Percentiles rank a stretch among this genome's conserved stretches.
phyloP scores from a whole-genome alignment of 805 yeast species.

The Candida chilensis region DNA sequence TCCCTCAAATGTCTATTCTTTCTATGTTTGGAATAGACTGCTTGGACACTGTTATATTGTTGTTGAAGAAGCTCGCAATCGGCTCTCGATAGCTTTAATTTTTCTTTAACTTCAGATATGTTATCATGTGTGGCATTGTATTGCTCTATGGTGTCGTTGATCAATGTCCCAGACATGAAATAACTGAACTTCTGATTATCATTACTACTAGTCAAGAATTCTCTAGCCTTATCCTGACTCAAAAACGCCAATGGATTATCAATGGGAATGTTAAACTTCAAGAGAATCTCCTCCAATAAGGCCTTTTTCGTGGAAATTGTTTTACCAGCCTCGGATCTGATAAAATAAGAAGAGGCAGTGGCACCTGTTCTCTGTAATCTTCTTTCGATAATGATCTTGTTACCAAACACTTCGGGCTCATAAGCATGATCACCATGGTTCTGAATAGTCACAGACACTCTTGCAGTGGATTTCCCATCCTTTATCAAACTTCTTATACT shows the following conservation, averaged over 20 bases:
- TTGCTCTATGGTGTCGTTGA: conserved; percentile 56
- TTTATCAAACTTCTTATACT: conserved; percentile 62
- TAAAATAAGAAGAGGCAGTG: conserved; percentile 34
- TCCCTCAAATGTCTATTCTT: conserved; percentile 22
- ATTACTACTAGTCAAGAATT: conserved; percentile 72
- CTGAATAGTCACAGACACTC: conserved; percentile 53
- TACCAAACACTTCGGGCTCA: conserved; percentile 59
- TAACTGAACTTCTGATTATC: conserved; percentile 63
- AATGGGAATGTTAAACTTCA: conserved; percentile 66
- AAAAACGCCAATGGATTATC: conserved; percentile 89
- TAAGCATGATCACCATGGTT: conserved; percentile 63
- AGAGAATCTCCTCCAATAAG: conserved; percentile 60
- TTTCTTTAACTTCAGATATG: conserved; percentile 16
- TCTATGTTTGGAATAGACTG: conserved; percentile 20
- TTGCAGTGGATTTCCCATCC: conserved; percentile 66
- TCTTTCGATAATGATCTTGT: conserved; percentile 62
- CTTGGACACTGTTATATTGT: conserved; percentile 17
- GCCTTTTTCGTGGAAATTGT: conserved; percentile 51
- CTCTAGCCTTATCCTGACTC: conserved; percentile 90
- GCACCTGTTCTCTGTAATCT: conserved; percentile 44
- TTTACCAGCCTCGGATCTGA: conserved; percentile 43
- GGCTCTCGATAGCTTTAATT: conserved; percentile 15
- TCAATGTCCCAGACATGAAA: conserved; percentile 74
- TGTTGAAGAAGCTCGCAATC: no score
- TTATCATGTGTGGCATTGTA: conserved; percentile 22